Percentiles rank a stretch among this genome's conserved stretches.
These are phyloP conservation scores for Xylaria castorea DNA, from an alignment of 495 filamentous ascomycete species.

Conservation along the genomic window DNA sequence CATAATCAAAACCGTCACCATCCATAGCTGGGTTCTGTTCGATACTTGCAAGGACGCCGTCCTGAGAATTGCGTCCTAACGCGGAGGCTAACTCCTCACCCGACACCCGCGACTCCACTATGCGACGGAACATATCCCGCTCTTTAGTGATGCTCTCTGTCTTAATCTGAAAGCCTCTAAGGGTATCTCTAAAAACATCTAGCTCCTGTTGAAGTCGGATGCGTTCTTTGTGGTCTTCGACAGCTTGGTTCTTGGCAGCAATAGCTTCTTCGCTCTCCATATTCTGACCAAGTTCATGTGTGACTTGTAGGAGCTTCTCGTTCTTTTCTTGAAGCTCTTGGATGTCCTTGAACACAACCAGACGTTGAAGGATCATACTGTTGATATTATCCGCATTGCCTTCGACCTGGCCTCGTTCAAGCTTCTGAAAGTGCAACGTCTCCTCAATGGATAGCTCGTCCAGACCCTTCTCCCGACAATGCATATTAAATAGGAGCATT, in stretches of 20 bases:
- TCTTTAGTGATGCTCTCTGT: slow-evolving; percentile 93
- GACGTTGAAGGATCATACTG: slow-evolving; percentile 81
- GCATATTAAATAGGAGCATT: slow-evolving; percentile 81
- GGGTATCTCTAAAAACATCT: slow-evolving; percentile 67
- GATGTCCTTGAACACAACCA: slow-evolving; percentile 83
- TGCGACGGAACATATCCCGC: slow-evolving; percentile 94
- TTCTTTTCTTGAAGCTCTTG: slow-evolving; percentile 90
- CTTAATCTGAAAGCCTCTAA: slow-evolving; percentile 76
- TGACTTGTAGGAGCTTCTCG: slow-evolving; percentile 76
- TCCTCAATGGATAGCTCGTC: slow-evolving; percentile 72
- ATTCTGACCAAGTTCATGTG: slow-evolving; percentile 80
- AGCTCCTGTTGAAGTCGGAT: slow-evolving; percentile 72
- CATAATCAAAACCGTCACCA: slow-evolving; percentile 65
- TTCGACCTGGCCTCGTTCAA: slow-evolving; percentile 69
- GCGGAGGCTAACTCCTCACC: slow-evolving; percentile 66
- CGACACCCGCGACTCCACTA: slow-evolving; percentile 74
- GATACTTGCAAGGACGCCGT: slow-evolving; percentile 57
- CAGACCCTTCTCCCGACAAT: slow-evolving; percentile 78
- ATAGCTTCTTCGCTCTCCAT: slow-evolving; percentile 91
- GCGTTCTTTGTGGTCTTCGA: slow-evolving; percentile 75
- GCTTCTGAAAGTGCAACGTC: slow-evolving; percentile 68
- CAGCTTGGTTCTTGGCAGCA: slow-evolving; percentile 69
- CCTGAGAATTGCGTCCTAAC: slow-evolving; percentile 69
- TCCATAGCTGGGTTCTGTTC: slow-evolving; percentile 51
- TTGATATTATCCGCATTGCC: slow-evolving; percentile 79